phyloP scores from a whole-genome alignment of 2,329 filamentous ascomycete species.

The Raffaelea ambrosiae region DNA sequence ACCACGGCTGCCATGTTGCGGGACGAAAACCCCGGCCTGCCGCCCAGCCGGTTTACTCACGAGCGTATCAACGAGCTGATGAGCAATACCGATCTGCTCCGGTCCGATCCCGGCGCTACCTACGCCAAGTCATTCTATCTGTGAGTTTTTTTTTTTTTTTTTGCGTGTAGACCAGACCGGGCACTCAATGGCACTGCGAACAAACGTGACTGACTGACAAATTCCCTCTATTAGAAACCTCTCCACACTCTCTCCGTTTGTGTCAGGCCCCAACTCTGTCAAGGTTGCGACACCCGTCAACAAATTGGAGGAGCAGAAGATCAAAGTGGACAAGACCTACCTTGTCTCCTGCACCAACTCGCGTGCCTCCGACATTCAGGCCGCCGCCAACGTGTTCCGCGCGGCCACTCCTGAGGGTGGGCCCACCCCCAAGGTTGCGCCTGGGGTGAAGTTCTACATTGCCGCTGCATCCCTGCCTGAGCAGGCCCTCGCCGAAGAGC shows the following conservation, averaged over 20 bases:
- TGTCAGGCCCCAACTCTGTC: slow-evolving; percentile 84
- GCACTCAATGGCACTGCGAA: too few species aligned
- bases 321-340: slow-evolving; percentile 76
- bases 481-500: slow-evolving; percentile 67
- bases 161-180: too few species aligned
- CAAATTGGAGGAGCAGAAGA: slow-evolving; percentile 64
- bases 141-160: slow-evolving; percentile 51
- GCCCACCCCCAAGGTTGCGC: slow-evolving; percentile 57
- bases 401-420: slow-evolving; percentile 61
- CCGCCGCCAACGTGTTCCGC: slow-evolving; percentile 77
- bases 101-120: slow-evolving; percentile 64
- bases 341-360: slow-evolving; percentile 87
- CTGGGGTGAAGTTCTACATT: slow-evolving; percentile 78
- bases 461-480: slow-evolving; percentile 75
- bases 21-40: slow-evolving; percentile 28
- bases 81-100: slow-evolving; percentile 45
- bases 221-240: too few species aligned
- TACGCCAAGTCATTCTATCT: slow-evolving; percentile 82
- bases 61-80: slow-evolving; percentile 64
- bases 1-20: slow-evolving; percentile 56
- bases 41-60: slow-evolving; percentile 56
- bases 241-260: slow-evolving; percentile 72
- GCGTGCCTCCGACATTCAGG: slow-evolving; percentile 68
- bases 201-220: not conserved
- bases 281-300: slow-evolving; percentile 74